Evolutionary conservation across 257 asterid species (phyloP), one percentile per base, ranked within the genome.

Genomic region (Plantago elongata): DNA sequence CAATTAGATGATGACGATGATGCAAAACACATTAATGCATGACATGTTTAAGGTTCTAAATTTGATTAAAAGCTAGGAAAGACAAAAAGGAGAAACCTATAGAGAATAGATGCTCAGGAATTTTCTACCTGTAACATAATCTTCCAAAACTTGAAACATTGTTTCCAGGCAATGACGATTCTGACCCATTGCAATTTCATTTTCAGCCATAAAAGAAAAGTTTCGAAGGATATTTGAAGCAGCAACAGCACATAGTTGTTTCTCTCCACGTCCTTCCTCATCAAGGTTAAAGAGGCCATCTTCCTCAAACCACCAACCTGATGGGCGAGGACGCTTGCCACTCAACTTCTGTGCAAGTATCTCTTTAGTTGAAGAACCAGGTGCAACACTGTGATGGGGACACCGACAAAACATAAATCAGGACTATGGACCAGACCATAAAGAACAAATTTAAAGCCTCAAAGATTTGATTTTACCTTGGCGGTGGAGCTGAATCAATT

Each of bases 241-340:
- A 76, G 93, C 96, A 51, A 85, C 95, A 67, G 99, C 96, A 77
- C 88, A 85, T 29, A 78, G 88, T 76, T 93, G 95, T 78, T 93
- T 93, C 69, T 93, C 99, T 43, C 79, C 76, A 27, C 95, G 86
- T 40, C 95, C 99, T 82, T 84, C 99, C 56, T 89, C 99, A 54
- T 89, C 96, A 51, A 81, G 72, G 74, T 92, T 89, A 75, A 92
- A 92, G 67, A 92, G 77, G 72, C 99, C 96, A 75, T 89, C 99
- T 80, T 93, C 96, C 64, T 89, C 99, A 63, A 66, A 87, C 97
- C 99, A 93, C 97, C 96, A 89, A 70, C 86, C 99, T 12, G 84
- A 74, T 61, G 95, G 86, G 44, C 81, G 78, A 56, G 82, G 68
- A 52, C 82, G 65, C 66, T 81, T 86, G 15, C 80, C 18, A 59